These are phyloP conservation scores for Rhizopus arrhizus DNA, from an alignment of 371 early-diverging fungal species.

Conservation along the genomic window DNA sequence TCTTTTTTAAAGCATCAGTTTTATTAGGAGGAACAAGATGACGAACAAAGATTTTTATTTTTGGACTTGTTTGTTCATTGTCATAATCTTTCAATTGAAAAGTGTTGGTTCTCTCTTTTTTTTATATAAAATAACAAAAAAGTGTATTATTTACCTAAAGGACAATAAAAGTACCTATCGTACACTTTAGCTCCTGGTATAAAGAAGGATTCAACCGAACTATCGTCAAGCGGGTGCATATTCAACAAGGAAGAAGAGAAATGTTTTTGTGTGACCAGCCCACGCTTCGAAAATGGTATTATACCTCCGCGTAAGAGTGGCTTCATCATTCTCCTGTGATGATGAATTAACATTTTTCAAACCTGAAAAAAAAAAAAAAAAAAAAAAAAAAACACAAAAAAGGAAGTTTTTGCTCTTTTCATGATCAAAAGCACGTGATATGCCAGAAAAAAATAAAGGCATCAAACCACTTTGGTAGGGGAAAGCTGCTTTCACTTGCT, in stretches of 20 bases:
- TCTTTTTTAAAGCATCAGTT: slow-evolving; percentile 39
- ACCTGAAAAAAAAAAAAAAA: not conserved
- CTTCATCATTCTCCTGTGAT: not conserved
- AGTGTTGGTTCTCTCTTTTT: not conserved
- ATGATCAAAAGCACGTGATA: too few species aligned
- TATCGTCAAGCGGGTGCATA: slow-evolving; percentile 34
- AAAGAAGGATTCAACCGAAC: slow-evolving; percentile 50
- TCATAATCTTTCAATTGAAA: slow-evolving; percentile 40
- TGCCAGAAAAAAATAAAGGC: too few species aligned
- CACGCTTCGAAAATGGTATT: not conserved
- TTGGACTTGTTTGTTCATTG: slow-evolving; percentile 28
- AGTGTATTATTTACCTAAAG: slow-evolving; percentile 42
- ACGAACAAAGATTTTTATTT: slow-evolving; percentile 58
- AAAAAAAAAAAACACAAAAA: not conserved
- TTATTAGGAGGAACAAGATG: slow-evolving; percentile 61
- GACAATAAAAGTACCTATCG: slow-evolving; percentile 64
- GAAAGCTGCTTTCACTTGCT: too few species aligned
- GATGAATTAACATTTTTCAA: not conserved
- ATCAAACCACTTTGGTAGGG: too few species aligned
- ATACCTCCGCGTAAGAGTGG: not conserved
- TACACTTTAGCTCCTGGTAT: slow-evolving; percentile 64
- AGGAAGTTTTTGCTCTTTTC: too few species aligned
- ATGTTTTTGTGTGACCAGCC: not conserved
- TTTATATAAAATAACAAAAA: not conserved
- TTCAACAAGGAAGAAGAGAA: not conserved